A percentile compares a stretch with the other conserved stretches of the same genome.
These are phyloP conservation scores for Chrysopogon serrulatus DNA, from an alignment of 176 grass and related monocot genomes.

Conservation along the genomic window DNA sequence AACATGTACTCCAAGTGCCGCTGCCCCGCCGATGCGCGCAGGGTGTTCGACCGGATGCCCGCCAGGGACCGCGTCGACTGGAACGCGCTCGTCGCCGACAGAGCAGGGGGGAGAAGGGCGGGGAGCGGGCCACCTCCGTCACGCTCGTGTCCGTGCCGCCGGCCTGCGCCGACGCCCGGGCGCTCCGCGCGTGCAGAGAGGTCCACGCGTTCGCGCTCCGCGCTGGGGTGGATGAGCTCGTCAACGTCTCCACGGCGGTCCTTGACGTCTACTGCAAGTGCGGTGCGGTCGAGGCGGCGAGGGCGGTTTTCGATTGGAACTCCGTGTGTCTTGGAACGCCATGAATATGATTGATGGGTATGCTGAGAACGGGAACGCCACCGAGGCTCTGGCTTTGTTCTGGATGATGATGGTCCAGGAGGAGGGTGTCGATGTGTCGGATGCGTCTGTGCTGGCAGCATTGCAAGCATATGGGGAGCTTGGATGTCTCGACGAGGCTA, in stretches of 20 bases:
- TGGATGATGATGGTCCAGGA: constrained; percentile 29
- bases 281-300: constrained; percentile 1
- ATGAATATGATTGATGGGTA: background rate
- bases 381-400: constrained; percentile 30
- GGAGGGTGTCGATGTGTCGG: constrained; percentile 30
- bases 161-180: background rate
- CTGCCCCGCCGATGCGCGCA: too few species aligned
- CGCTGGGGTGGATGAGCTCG: constrained; percentile 23
- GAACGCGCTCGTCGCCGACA: too few species aligned
- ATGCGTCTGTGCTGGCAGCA: constrained; percentile 31
- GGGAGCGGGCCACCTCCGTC: too few species aligned
- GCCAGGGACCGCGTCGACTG: too few species aligned
- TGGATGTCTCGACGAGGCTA: constrained; percentile 38
- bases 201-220: constrained; percentile 38
- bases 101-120: too few species aligned
- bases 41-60: too few species aligned
- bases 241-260: constrained; percentile 48
- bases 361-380: too few species aligned
- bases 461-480: constrained; percentile 47
- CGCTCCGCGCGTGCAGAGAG: constrained; percentile 11
- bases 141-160: too few species aligned
- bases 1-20: too few species aligned
- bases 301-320: background rate
- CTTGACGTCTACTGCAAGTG: constrained; percentile 58
- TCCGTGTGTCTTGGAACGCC: background rate